Percentiles rank a stretch among this genome's conserved stretches.
Evolutionary conservation across 2,329 filamentous ascomycete species (phyloP).

Genomic region (Pestalotiopsis sp.): DNA sequence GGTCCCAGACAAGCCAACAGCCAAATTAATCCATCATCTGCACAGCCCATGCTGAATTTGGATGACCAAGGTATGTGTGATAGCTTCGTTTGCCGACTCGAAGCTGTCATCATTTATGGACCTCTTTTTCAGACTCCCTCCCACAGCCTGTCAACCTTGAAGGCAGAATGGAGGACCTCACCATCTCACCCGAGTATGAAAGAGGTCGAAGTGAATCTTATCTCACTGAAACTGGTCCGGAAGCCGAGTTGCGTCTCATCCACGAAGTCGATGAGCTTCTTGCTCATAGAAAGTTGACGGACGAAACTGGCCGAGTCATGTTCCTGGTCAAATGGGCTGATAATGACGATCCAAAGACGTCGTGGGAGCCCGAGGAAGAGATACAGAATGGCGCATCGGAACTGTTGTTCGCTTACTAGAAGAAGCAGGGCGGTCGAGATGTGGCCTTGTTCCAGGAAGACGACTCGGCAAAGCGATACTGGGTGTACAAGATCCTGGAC

Average conservation of each 20-base stretch:
- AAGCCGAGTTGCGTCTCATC: background rate
- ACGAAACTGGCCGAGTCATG: slow-evolving; percentile 23
- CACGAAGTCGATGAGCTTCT: slow-evolving; percentile 29
- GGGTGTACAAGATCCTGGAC: slow-evolving; percentile 29
- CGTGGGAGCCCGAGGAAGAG: slow-evolving; percentile 36
- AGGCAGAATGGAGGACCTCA: no score
- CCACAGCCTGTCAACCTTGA: no score
- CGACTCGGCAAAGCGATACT: slow-evolving; percentile 29
- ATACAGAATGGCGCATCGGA: slow-evolving; percentile 36
- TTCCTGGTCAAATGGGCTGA: slow-evolving; percentile 33
- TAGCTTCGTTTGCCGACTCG: no score
- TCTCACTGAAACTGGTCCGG: no score
- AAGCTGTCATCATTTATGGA: no score
- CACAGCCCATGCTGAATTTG: no score
- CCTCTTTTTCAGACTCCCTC: no score
- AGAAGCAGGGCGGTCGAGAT: slow-evolving; percentile 30
- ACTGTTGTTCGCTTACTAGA: slow-evolving; percentile 35
- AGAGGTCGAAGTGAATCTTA: no score
- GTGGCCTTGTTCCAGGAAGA: slow-evolving; percentile 27
- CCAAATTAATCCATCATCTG: no score
- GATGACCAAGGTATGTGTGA: no score
- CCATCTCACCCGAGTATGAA: no score
- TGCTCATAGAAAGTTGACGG: slow-evolving; percentile 25
- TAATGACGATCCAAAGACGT: slow-evolving; percentile 27
- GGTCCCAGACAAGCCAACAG: no score